These are phyloP conservation scores for Beauveria brongniartii DNA, from an alignment of 2,329 filamentous ascomycete species.

Conservation along the genomic window DNA sequence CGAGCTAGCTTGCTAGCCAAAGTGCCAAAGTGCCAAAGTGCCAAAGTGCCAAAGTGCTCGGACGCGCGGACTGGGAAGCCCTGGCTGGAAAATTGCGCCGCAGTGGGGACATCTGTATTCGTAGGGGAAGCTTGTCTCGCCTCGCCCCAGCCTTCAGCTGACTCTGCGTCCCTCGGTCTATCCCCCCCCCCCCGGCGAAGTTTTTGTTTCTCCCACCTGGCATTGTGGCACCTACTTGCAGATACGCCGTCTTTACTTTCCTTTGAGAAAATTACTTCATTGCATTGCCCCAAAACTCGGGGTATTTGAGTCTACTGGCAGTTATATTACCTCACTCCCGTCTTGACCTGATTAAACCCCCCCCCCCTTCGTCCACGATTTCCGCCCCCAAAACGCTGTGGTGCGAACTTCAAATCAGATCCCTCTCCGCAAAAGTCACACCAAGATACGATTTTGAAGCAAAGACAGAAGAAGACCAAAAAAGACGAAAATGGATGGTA, in stretches of 20 bases:
- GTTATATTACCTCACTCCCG: too few species aligned
- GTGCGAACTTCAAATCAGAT: too few species aligned
- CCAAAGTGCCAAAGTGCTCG: not conserved
- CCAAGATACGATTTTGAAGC: too few species aligned
- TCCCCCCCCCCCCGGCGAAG: not conserved
- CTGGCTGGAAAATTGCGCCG: conserved; percentile 1
- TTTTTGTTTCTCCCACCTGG: not conserved
- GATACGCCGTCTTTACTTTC: too few species aligned
- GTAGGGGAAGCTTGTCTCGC: not conserved
- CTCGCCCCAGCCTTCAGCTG: conserved; percentile 10
- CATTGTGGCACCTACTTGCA: not conserved
- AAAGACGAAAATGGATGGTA: not conserved
- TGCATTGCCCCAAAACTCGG: too few species aligned
- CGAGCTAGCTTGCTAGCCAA: too few species aligned
- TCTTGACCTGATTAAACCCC: too few species aligned
- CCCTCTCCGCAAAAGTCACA: too few species aligned
- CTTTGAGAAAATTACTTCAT: too few species aligned
- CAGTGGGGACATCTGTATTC: not conserved
- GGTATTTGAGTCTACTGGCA: too few species aligned
- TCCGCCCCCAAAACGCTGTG: too few species aligned
- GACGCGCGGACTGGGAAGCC: not conserved
- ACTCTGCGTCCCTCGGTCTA: not conserved
- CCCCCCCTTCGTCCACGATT: not conserved
- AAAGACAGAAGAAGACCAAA: not conserved
- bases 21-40: not conserved